These are phyloP conservation scores for Mesembryanthemum crystallinum DNA, from an alignment of 148 eudicot genomes.

Conservation along the genomic window DNA sequence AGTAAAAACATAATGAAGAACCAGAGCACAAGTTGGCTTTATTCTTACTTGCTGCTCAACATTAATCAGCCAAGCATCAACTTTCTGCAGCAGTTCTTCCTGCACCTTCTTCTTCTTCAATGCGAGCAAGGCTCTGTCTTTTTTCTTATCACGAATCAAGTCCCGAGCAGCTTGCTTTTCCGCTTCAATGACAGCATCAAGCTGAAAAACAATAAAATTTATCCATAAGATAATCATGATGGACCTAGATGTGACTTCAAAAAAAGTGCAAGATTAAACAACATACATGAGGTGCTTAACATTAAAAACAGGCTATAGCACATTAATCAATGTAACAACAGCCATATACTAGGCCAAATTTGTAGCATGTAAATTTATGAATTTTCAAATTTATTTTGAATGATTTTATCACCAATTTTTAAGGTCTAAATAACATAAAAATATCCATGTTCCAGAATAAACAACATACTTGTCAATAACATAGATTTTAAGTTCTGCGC, in stretches of 20 bases:
- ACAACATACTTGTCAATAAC: neutral
- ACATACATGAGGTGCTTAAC: too few species aligned
- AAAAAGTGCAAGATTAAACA: neutral
- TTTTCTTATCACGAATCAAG: conserved; percentile 89
- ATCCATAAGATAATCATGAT: neutral
- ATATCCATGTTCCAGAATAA: neutral
- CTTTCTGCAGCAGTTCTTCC: conserved; percentile 91
- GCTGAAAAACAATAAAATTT: conserved; percentile 43
- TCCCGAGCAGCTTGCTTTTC: conserved; percentile 96
- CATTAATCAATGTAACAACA: neutral
- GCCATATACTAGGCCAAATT: neutral
- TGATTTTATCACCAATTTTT: neutral
- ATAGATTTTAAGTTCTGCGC: neutral
- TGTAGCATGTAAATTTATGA: neutral
- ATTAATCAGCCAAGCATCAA: conserved; percentile 91
- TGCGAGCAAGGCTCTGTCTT: conserved; percentile 92
- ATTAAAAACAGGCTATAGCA: conserved; percentile 1
- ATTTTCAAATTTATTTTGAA: neutral
- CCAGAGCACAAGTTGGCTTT: neutral
- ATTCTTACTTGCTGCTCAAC: conserved; percentile 86
- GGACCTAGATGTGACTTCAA: neutral
- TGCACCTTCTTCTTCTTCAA: conserved; percentile 93
- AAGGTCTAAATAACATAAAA: neutral
- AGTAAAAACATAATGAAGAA: neutral
- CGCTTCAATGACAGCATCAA: conserved; percentile 92